Base-by-base conservation (phyloP, 768 basidiomycete genomes). In the Termitomyces sp. region DNA sequence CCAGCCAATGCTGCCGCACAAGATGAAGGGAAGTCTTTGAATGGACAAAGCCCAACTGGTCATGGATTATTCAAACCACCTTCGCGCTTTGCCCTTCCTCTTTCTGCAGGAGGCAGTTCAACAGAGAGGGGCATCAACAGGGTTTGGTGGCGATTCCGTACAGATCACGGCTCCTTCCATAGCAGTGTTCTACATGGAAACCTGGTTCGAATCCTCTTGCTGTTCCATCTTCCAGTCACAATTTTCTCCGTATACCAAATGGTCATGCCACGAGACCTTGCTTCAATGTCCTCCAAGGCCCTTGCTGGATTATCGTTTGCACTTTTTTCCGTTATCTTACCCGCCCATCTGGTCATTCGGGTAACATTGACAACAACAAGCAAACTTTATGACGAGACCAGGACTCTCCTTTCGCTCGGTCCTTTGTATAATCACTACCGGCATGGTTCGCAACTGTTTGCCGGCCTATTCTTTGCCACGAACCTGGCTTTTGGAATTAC, bases 381-480 rank as follows among this genome's bases (percentile, higher is more conserved):
- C 69, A 96, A 97, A 68, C 79, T 98, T 6, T 98, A 98, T 70
- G 94, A 96, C 63, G 94, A 96, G 72, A 95, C 93, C 1, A 83
- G 92, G 63, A 97, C 95, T 0, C 78, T 98, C 18, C 87, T 99
- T 20, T 83, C 88, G 3, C 81, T 95, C 20, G 96, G 97, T 15
- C 92, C 95, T 31, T 79, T 98, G 57, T 99, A 99, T 74, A 97
- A 95, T 72, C 89, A 94, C 65, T 98, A 95, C 71, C 84, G 91
- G 18, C 91, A 92, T 66, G 90, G 92, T 16, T 93, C 91, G 20
- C 93, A 95, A 68, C 79, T 94, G 60, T 99, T 96, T 72, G 88
- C 92, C 1, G 82, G 81, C 52, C 76, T 95, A 30, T 79, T 93
- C 54, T 88, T 99, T 65, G 80, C 83, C 5, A 88, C 87, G 52